These are phyloP conservation scores for Cryphonectria nitschkei DNA, from an alignment of 2,329 filamentous ascomycete genomes.

Conservation along the genomic window DNA sequence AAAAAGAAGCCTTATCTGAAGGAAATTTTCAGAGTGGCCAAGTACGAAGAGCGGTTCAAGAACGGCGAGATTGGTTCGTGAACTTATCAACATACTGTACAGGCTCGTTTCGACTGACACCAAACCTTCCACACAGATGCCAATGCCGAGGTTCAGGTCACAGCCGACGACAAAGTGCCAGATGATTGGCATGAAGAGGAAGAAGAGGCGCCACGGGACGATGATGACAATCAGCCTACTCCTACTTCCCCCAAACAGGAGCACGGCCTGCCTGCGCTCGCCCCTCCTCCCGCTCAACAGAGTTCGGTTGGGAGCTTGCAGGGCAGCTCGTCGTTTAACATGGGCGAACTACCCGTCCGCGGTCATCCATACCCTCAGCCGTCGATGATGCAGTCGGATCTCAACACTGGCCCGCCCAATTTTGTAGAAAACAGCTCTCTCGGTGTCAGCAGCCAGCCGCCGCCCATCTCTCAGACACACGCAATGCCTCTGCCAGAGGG, in stretches of 20 bases:
- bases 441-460: constrained; percentile 39
- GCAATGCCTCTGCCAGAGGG: constrained; percentile 50
- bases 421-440: constrained; percentile 46
- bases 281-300: constrained; percentile 40
- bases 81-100: neutral
- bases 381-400: constrained; percentile 47
- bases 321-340: constrained; percentile 38
- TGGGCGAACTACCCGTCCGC: constrained; percentile 51
- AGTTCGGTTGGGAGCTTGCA: constrained; percentile 40
- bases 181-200: constrained; percentile 52
- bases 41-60: constrained; percentile 58
- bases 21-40: constrained; percentile 66
- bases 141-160: constrained; percentile 52
- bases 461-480: constrained; percentile 40
- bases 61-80: constrained; percentile 60
- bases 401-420: constrained; percentile 45
- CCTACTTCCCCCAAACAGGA: constrained; percentile 42
- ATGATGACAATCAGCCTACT: constrained; percentile 45
- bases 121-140: constrained; percentile 44
- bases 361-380: constrained; percentile 43
- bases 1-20: constrained; percentile 59
- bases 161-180: constrained; percentile 55
- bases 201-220: constrained; percentile 45
- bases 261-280: constrained; percentile 41
- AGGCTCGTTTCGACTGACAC: constrained; percentile 4